Base-by-base conservation (phyloP, 1,284 basidiomycete species). In the Naganishia albida region DNA sequence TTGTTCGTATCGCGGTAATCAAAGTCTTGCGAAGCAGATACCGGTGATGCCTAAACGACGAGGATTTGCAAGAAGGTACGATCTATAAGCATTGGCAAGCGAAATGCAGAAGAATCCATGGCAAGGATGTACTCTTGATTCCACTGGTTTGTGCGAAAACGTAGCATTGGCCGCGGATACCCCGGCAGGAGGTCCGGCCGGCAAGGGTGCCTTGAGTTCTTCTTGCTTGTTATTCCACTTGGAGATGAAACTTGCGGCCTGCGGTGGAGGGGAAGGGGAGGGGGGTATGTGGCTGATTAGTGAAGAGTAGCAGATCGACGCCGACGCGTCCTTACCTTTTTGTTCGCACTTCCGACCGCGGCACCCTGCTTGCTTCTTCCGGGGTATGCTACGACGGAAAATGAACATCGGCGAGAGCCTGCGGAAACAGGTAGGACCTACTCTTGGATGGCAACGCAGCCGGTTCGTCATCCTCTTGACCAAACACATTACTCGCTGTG, bases 211-310 rank as follows among this genome's bases (percentile, higher is more conserved):
- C 87, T 79, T 93, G 34, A 94, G 83, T 72, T 91, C 92, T 77
- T 87, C 87, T 79, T 93, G 90, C 18, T 93, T 90, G 80, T 88
- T 89, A 75, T 93, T 95, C 93, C 93, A 96, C 73, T 96, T 95
- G 73, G 84, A 87, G 75, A 97, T 95, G 72, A 94, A 93, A 76
- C 85, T 89, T 55, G 85, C 88, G 52, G 87, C 89, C 91, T 94
- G 66, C 25, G 59, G 39, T 6, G 44, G n/a, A 12, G 48, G 4
- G 34, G 6, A 10, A 34, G 34, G 34, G 23, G 7, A 38, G 38
- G 43, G 26, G 40, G 30, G 20, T 7, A 48, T n/a, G 26, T 40
- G 26, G 23, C 34, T 30, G 52, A 63, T 20, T 66, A n/a, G 25
- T 26, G 44, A 26, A 20, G 16, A 63, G 34, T 7, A 10, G 52